phyloP scores from a whole-genome alignment of 192 early-diverging fungal genomes.

The Backusella tuberculispora region DNA sequence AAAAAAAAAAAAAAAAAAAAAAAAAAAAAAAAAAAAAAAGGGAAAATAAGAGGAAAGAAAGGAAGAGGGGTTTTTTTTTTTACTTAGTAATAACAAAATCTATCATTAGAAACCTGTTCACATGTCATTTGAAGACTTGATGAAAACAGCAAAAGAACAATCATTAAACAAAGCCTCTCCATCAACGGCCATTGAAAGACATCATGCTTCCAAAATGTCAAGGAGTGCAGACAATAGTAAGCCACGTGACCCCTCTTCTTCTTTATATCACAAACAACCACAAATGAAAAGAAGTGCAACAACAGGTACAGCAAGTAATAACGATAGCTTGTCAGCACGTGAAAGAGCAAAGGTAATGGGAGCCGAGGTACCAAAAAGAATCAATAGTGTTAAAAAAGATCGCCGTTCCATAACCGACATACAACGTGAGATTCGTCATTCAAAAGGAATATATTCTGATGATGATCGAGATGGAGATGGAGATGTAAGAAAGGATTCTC shows the following conservation, averaged over 20 bases:
- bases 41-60: too few species aligned
- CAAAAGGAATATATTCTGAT: slow-evolving; percentile 16
- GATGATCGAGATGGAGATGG: not conserved
- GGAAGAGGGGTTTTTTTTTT: not conserved
- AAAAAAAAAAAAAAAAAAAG: too few species aligned
- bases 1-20: too few species aligned
- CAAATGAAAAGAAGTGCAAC: not conserved
- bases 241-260: slow-evolving; percentile 13
- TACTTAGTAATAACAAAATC: too few species aligned
- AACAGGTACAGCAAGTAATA: not conserved
- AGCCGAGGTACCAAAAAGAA: slow-evolving; percentile 20
- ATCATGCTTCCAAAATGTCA: not conserved
- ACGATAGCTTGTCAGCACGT: not conserved
- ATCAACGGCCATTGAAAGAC: not conserved
- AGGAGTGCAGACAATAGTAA: not conserved
- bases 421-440: slow-evolving; percentile 32
- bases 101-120: slow-evolving; percentile 17
- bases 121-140: slow-evolving; percentile 22
- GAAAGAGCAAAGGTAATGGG: slow-evolving; percentile 45
- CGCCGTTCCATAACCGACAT: slow-evolving; percentile 34
- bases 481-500: not conserved
- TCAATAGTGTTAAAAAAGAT: slow-evolving; percentile 34
- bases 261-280: slow-evolving; percentile 16
- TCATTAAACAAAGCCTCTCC: not conserved
- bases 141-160: slow-evolving; percentile 15